These are phyloP conservation scores for Stachybotrys elegans DNA, from an alignment of 2,329 filamentous ascomycete species.

Conservation along the genomic window DNA sequence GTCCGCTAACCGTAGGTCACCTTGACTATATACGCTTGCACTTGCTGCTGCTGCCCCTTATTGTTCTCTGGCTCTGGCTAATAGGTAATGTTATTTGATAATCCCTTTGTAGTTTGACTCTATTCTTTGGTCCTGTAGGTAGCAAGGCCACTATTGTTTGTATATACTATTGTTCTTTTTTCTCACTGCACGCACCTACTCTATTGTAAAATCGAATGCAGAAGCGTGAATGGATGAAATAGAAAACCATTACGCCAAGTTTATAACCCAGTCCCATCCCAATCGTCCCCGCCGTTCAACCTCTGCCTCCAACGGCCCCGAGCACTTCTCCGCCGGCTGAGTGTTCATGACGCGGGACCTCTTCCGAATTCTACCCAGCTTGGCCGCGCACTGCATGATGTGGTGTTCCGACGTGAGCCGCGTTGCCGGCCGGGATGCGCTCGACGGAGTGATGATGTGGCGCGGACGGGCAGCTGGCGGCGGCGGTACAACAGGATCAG, in stretches of 20 bases:
- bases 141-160: too few species aligned
- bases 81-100: too few species aligned
- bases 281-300: not conserved
- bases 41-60: too few species aligned
- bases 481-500: slow-evolving; percentile 10
- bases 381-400: slow-evolving; percentile 1
- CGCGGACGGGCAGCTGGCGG: not conserved
- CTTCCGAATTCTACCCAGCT: slow-evolving; percentile 1
- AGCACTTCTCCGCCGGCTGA: slow-evolving; percentile 4
- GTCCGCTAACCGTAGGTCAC: too few species aligned
- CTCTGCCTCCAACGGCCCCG: slow-evolving; percentile 7
- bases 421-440: slow-evolving; percentile 3
- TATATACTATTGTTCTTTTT: not conserved
- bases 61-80: too few species aligned
- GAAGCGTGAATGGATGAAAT: too few species aligned
- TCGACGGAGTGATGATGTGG: slow-evolving; percentile 3
- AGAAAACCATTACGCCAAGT: slow-evolving; percentile 3
- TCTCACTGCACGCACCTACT: too few species aligned
- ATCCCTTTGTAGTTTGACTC: too few species aligned
- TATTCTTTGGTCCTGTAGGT: too few species aligned
- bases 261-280: slow-evolving; percentile 7
- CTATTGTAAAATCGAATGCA: too few species aligned
- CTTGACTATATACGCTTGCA: too few species aligned
- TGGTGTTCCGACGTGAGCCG: not conserved
- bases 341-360: slow-evolving; percentile 7